Evolutionary conservation across 495 filamentous ascomycete genomes (phyloP), one percentile per base, ranked within the genome.

Genomic region (Penicillium canariense): DNA sequence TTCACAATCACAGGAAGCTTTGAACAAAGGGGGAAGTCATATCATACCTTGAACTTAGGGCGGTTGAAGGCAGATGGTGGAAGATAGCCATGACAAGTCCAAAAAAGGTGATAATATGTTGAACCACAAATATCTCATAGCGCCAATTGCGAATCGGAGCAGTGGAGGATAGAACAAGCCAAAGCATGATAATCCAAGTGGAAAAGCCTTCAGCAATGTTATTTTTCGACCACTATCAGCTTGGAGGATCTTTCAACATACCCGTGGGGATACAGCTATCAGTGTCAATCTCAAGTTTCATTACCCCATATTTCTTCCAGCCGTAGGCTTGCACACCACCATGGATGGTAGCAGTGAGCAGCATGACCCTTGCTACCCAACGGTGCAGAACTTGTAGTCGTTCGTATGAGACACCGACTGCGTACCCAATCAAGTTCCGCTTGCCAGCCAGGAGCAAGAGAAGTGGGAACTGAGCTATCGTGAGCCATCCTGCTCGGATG

Each of bases 341-440:
- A 22, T 55, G 55, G 7, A 58, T 50, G 0, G 55, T 58, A 22
- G 55, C 42, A 20, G 43, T 44, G 14, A 58, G 34, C 18, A 51
- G 35, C 43, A 58, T 47, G n/a, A 44, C 49, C 12, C 55, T 34
- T 3, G 55, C 55, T 1, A 43, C 48, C 55, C 55, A 58, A 7
- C 55, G 55, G 48, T 58, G 55, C 31, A 58, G 23, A 3, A 51
- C 36, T 8, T 58, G 39, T 7, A 58, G 27, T 12, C 55, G 39
- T 26, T 46, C 55, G 25, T 58, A 58, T 4, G 48, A 52, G 1
- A 52, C 34, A 1, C 49, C 55, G 7, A 45, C 40, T 0, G 32
- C n/a, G 23, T 51, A 48, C 7, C 55, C 55, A 17, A 58, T 52
- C 9, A 58, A 26, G 11, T 45, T 58, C 23, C 25, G 48, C 26